Base-by-base conservation (phyloP, 139 green algal genomes). In the Chlorella sp. region DNA sequence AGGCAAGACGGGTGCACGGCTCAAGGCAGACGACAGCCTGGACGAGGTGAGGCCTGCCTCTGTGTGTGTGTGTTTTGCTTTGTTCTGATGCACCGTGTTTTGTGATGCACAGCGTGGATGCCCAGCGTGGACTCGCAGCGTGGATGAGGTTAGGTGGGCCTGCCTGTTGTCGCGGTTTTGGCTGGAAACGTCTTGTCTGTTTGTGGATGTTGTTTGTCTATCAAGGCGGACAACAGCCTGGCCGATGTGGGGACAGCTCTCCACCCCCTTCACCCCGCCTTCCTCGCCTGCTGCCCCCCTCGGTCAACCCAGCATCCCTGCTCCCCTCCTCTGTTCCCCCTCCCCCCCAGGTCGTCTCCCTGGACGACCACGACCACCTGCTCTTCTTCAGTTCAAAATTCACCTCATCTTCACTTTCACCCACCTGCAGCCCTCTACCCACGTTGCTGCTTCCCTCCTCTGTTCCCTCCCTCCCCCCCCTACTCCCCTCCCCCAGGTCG, bases 371-470 rank as follows among this genome's bases (percentile, higher is more conserved):
- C 82, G 95, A 99, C 91, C 86, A 84, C 71, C 78, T 99, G 40
- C 92, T 99, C 28, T 97, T 99, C 88, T 96, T 99, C 89, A 93
- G n/a, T n/a, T n/a, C n/a, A n/a, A n/a, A n/a, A n/a, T n/a, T n/a
- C n/a, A n/a, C n/a, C n/a, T n/a, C n/a, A n/a, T n/a, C n/a, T n/a
- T n/a, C n/a, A n/a, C n/a, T n/a, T n/a, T n/a, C n/a, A n/a, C n/a
- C 34, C 71, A 40, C 26, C 26, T 78, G 19, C 71, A 39, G 28
- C 30, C 24, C 71, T 32, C 34, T 12, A 22, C n/a, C n/a, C n/a
- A n/a, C n/a, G n/a, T 32, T 39, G 30, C 71, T 18, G n/a, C 34
- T 81, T 3, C 36, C 36, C 75, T 81, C 37, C 68, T 26, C 24
- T 16, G 68, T 28, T 24, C 66, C 68, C 42, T 12, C 24, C 80